phyloP scores from a whole-genome alignment of 306 rosid genomes.

The Hylodesmum podocarpum region DNA sequence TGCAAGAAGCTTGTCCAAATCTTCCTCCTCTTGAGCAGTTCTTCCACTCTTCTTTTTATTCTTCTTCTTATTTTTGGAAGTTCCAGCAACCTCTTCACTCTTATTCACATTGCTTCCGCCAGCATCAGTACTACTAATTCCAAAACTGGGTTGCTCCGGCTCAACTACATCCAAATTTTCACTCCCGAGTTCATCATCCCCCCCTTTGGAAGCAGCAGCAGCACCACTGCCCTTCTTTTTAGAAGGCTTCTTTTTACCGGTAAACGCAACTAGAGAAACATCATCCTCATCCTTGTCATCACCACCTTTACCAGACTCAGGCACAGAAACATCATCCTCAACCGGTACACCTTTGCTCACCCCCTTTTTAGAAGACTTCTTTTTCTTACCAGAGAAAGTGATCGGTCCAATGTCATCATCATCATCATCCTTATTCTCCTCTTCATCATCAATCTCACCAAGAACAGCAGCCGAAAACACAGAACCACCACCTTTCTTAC shows the following conservation, averaged over 20 bases:
- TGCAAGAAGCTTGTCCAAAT: constrained; percentile 87
- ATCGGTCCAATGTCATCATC: constrained; percentile 57
- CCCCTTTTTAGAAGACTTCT: constrained; percentile 77
- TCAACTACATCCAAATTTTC: constrained; percentile 43
- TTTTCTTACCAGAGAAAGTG: constrained; percentile 81
- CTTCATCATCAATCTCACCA: constrained; percentile 49
- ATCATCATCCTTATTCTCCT: constrained; percentile 44
- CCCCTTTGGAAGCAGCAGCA: constrained; percentile 35
- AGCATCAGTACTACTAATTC: constrained; percentile 35
- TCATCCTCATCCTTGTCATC: constrained; percentile 51
- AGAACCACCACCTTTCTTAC: constrained; percentile 50
- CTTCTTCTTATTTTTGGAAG: constrained; percentile 84
- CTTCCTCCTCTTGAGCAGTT: constrained; percentile 97
- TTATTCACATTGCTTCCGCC: constrained; percentile 39
- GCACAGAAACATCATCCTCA: constrained; percentile 50
- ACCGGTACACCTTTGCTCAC: constrained; percentile 41
- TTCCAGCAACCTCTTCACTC: constrained; percentile 58
- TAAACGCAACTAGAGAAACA: constrained; percentile 51
- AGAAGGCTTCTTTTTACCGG: constrained; percentile 89
- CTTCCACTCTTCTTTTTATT: constrained; percentile 95
- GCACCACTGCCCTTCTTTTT: constrained; percentile 61
- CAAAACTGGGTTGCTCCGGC: constrained; percentile 44
- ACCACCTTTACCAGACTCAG: constrained; percentile 42
- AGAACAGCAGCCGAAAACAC: constrained; percentile 44
- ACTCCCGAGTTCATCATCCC: constrained; percentile 44